A percentile compares a stretch with the other conserved stretches of the same genome.
Evolutionary conservation across 2,329 filamentous ascomycete species (phyloP).

Genomic region (Penicillium expansum): DNA sequence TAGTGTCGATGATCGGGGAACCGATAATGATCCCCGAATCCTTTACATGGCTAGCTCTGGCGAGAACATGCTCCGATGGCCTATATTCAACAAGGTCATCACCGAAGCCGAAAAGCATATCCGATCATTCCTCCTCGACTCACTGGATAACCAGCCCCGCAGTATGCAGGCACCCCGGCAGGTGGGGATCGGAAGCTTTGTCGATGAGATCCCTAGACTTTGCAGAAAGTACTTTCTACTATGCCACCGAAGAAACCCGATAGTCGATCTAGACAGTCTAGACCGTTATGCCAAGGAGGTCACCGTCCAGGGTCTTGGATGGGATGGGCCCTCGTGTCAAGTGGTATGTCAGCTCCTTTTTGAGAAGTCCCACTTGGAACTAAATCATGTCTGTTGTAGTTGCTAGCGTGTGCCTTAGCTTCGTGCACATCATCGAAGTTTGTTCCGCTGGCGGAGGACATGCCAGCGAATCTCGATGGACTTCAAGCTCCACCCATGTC

Average conservation of each 20-base stretch:
- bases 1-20: conserved; percentile 13
- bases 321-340: conserved; percentile 26
- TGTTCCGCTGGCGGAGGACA: conserved; percentile 7
- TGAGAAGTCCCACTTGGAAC: neutral
- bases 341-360: conserved; percentile 17
- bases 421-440: conserved; percentile 18
- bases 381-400: conserved; percentile 12
- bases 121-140: conserved; percentile 25
- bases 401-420: conserved; percentile 24
- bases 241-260: conserved; percentile 21
- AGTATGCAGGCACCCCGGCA: conserved; percentile 9
- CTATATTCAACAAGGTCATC: conserved; percentile 20
- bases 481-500: conserved; percentile 15
- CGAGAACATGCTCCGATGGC: conserved; percentile 26
- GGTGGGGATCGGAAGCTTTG: conserved; percentile 12
- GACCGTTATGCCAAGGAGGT: conserved; percentile 23
- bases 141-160: conserved; percentile 16
- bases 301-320: conserved; percentile 22
- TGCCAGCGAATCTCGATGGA: conserved; percentile 20
- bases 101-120: conserved; percentile 23
- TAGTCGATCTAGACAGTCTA: conserved; percentile 21
- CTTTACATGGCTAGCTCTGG: conserved; percentile 23
- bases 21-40: conserved; percentile 19
- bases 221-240: conserved; percentile 19
- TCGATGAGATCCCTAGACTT: conserved; percentile 20